Conservation (phyloP, 2,329 filamentous ascomycete genomes). For the Aureobasidium sp. region DNA sequence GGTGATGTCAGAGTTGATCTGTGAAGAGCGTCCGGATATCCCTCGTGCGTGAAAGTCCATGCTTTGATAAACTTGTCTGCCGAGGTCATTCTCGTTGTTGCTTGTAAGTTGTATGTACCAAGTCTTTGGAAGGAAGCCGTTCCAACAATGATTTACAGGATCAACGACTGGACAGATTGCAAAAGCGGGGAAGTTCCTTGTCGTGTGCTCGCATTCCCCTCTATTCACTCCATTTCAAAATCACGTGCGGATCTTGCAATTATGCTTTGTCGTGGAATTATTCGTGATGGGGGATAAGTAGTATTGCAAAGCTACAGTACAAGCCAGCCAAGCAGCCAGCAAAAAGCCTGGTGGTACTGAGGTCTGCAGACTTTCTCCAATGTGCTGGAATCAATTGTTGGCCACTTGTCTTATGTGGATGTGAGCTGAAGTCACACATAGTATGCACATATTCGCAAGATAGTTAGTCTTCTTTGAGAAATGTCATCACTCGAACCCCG, state of each 20-base stretch:
- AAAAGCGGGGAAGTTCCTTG: not conserved
- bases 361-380: not conserved
- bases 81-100: not conserved
- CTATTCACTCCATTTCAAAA: not conserved
- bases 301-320: not conserved
- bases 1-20: conserved; percentile 18
- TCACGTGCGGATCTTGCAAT: not conserved
- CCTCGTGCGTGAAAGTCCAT: conserved; percentile 26
- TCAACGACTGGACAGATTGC: not conserved
- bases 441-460: not conserved
- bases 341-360: no score
- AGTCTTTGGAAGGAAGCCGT: not conserved
- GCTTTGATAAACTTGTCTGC: conserved; percentile 16
- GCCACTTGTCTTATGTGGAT: not conserved
- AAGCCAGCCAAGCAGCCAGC: not conserved
- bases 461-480: not conserved
- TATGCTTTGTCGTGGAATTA: not conserved
- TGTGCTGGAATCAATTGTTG: no score
- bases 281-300: not conserved
- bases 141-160: not conserved
- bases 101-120: not conserved
- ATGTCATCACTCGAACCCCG: not conserved
- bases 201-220: not conserved
- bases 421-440: not conserved
- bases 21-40: conserved; percentile 23